Evolutionary conservation across 306 rosid genomes (phyloP), one percentile per base, ranked within the genome.

Genomic region (Arachis stenosperma): DNA sequence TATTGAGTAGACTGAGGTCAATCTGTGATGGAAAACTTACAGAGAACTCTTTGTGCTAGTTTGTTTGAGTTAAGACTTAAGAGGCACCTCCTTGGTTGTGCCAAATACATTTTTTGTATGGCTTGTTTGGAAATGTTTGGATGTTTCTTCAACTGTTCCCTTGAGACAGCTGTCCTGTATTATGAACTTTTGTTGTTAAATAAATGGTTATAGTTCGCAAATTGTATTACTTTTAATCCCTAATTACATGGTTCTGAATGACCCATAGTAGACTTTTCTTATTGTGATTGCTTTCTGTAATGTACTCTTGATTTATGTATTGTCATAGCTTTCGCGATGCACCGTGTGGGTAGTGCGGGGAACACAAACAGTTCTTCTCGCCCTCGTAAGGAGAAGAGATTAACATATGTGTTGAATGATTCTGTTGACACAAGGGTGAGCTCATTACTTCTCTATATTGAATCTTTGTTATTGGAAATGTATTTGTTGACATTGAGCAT

Each of bases 271-370:
- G 44, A 74, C 1, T 57, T 73, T 57, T 12, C 65, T 48, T 43
- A n/a, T 17, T 51, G 42, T 7, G 62, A 7, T 59, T 75, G 44
- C 39, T 76, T 81, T 80, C 65, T 77, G 59, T 46, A 42, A 68
- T 75, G 61, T 22, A 63, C 42, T 66, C 37, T n/a, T 70, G n/a
- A 63, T 69, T 77, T 37, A 58, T 73, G 58, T 39, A 52, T 2
- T 78, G 50, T 71, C 17, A 78, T 80, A 86, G 82, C 71, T 81
- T 89, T 81, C 66, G 90, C 91, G 44, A 94, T 94, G 99, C 99
- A 91, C 88, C 99, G 97, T 43, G 99, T 95, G 85, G 98, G 93
- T 74, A 95, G 99, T 78, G 84, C 96, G 8, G 95, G 98, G 71
- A 95, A 95, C 77, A 85, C 97, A 69, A 71, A 83, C 84, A 89